A percentile compares a stretch with the other conserved stretches of the same genome.
Conservation (phyloP, 2,329 filamentous ascomycete genomes). For the Chaetomium sp. region DNA sequence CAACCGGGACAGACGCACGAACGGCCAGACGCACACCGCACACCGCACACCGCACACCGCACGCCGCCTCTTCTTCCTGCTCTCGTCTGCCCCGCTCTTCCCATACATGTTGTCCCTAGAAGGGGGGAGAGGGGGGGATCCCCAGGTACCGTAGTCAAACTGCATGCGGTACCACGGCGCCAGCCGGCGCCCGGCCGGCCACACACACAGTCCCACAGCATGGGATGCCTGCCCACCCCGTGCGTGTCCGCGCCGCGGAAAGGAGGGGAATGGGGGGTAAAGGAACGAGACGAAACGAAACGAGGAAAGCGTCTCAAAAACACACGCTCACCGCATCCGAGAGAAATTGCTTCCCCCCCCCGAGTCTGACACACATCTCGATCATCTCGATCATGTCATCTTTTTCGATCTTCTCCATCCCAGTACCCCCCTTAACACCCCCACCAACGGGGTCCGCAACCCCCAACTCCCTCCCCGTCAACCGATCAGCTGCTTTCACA, state of each 20-base stretch:
- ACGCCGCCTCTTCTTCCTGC: too few species aligned
- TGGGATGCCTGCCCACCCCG: background rate
- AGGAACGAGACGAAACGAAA: background rate
- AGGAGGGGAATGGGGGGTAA: background rate
- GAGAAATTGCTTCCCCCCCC: background rate
- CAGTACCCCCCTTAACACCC: background rate
- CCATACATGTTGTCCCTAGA: too few species aligned
- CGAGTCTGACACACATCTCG: background rate
- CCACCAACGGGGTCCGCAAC: too few species aligned
- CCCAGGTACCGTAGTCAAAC: background rate
- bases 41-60: too few species aligned
- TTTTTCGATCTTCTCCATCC: background rate
- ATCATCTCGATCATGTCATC: background rate
- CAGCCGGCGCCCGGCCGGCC: background rate
- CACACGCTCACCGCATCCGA: too few species aligned
- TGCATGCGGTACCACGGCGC: background rate
- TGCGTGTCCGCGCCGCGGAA: background rate
- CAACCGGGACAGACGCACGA: background rate
- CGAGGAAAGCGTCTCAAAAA: background rate
- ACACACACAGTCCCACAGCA: conserved; percentile 9
- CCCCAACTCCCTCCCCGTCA: background rate
- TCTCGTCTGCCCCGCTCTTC: background rate
- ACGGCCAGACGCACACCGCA: background rate
- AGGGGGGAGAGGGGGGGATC: background rate
- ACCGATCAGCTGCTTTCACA: conserved; percentile 56